phyloP scores from a whole-genome alignment of 345 rosid genomes.

The Bruguiera sexangula region DNA sequence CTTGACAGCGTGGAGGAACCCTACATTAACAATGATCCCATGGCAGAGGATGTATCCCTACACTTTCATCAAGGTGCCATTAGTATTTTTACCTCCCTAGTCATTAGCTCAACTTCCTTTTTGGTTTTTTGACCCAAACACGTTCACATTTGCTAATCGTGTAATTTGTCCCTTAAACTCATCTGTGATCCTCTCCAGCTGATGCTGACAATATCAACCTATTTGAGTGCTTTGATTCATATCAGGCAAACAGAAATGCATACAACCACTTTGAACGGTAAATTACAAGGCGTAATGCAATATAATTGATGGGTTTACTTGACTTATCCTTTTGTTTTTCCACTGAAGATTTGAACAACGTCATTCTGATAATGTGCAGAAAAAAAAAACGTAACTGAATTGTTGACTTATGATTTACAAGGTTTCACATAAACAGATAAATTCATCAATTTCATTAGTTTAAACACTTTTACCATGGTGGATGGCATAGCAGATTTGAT shows the following conservation, averaged over 20 bases:
- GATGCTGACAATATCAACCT: slow-evolving; percentile 69
- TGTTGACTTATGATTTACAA: neutral
- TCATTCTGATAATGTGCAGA: neutral
- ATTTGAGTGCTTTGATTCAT: slow-evolving; percentile 53
- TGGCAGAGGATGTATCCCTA: slow-evolving; percentile 42
- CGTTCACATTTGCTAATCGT: neutral
- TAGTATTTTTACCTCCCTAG: neutral
- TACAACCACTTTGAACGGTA: slow-evolving; percentile 70
- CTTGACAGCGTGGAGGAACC: slow-evolving; percentile 60
- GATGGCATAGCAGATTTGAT: slow-evolving; percentile 60
- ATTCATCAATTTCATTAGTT: neutral
- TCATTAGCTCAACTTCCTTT: neutral
- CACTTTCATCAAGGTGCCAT: slow-evolving; percentile 66
- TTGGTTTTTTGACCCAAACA: neutral
- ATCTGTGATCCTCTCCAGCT: slow-evolving; percentile 42
- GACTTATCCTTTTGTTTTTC: neutral
- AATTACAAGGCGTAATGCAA: neutral
- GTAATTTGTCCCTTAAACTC: slow-evolving; percentile 10
- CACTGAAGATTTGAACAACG: neutral
- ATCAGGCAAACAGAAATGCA: slow-evolving; percentile 39
- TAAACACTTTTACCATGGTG: neutral
- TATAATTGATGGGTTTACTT: neutral
- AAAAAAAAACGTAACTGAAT: neutral
- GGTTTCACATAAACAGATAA: neutral
- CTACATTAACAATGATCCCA: slow-evolving; percentile 25